Evolutionary conservation across 441 rosid species (phyloP).

Genomic region (California macrophylla): DNA sequence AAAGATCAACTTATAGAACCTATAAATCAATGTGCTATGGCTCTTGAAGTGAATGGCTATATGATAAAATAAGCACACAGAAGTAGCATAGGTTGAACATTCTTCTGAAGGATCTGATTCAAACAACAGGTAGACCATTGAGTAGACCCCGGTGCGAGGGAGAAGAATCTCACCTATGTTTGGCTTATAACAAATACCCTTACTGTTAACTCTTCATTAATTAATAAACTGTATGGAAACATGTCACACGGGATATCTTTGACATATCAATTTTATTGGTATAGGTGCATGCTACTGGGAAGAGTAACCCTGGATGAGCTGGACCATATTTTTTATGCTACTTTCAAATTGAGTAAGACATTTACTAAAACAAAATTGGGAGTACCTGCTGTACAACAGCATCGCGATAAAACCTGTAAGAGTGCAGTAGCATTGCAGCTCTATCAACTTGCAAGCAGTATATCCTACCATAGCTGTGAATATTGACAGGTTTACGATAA

Average conservation of each 20-base stretch:
- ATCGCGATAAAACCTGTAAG: slow-evolving; percentile 86
- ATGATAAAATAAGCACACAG: not conserved
- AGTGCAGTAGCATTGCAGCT: slow-evolving; percentile 85
- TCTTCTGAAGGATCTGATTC: not conserved
- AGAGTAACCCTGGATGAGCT: not conserved
- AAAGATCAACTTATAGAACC: not conserved
- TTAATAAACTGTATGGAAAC: not conserved
- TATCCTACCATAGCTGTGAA: slow-evolving; percentile 86
- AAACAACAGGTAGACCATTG: not conserved
- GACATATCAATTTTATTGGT: not conserved
- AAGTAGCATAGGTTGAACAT: not conserved
- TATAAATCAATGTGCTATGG: not conserved
- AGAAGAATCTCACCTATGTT: not conserved
- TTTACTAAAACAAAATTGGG: not conserved
- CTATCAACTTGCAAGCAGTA: slow-evolving; percentile 96
- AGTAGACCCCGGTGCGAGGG: not conserved
- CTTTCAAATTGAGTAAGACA: not conserved
- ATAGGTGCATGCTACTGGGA: not conserved
- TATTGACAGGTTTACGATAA: slow-evolving; percentile 12
- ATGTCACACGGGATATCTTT: not conserved
- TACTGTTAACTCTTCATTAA: not conserved
- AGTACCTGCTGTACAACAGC: slow-evolving; percentile 87
- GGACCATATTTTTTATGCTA: not conserved
- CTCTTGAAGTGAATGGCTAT: not conserved
- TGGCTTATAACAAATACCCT: not conserved